phyloP scores from a whole-genome alignment of 331 rosid species.

The Malus hybrid region DNA sequence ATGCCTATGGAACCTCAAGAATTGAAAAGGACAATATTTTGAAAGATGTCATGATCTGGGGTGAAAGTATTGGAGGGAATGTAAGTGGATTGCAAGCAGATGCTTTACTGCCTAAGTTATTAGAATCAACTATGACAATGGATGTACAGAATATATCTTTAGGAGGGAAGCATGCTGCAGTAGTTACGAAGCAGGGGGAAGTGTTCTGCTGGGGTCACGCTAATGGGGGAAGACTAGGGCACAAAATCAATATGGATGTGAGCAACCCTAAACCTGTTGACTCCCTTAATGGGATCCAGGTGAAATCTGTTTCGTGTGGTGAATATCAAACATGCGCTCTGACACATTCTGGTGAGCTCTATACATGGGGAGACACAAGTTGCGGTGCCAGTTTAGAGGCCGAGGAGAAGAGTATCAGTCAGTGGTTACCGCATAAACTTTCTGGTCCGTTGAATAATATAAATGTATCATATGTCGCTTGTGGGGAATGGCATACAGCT shows the following conservation, averaged over 20 bases:
- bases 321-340: constrained; percentile 80
- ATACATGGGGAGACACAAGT: constrained; percentile 65
- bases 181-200: constrained; percentile 80
- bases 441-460: constrained; percentile 51
- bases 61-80: constrained; percentile 56
- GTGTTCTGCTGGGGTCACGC: constrained; percentile 86
- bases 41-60: constrained; percentile 88
- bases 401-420: constrained; percentile 34
- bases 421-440: constrained; percentile 65
- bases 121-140: constrained; percentile 58
- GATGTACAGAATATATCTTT: constrained; percentile 59
- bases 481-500: constrained; percentile 94
- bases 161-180: constrained; percentile 77
- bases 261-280: constrained; percentile 63
- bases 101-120: constrained; percentile 64
- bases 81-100: constrained; percentile 20
- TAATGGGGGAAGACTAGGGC: constrained; percentile 66
- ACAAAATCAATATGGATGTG: constrained; percentile 50
- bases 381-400: constrained; percentile 32
- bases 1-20: constrained; percentile 23
- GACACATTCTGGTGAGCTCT: constrained; percentile 61
- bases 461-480: constrained; percentile 42
- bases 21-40: constrained; percentile 40
- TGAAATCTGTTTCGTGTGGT: constrained; percentile 53
- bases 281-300: constrained; percentile 44